Base-by-base conservation (phyloP, 129 eudicot genomes). In the carrot (Daucus carota) region DNA sequence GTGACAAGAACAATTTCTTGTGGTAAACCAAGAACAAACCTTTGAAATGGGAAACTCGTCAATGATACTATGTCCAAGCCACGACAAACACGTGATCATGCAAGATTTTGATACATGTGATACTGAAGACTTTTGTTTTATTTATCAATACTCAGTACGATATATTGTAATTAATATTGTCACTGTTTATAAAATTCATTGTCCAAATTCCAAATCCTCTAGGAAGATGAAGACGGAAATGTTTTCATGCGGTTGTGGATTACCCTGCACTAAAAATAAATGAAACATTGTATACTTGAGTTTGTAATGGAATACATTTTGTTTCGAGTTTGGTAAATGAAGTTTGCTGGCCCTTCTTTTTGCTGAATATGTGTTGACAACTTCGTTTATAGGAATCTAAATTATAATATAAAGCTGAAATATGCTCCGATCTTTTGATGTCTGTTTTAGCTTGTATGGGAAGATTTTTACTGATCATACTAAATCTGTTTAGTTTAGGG, bases 11-110 rank as follows among this genome's bases (percentile, higher is more conserved):
- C 83, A 47, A 78, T 94, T 59, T 74, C 88, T 42, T 87, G 88
- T 29, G 77, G 81, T 70, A 94, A 94, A 81, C 96, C 88, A 29
- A 89, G 85, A 85, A 89, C 96, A 76, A 88, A 83, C 72, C 92
- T 90, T 31, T 90, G 79, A 85, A 80, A 20, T 24, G 43, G 41
- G 45, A 48, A 34, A 20, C 15, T 48, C 29, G 6, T 74, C 12
- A 60, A 12, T n/a, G 20, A 10, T 47, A 57, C 0, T 60, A 13
- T n/a, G 43, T 29, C 38, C 11, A 16, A 36, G 9, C 10, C 17
- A 20, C 40, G 24, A 38, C 28, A 69, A 40, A 70, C 48, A 36
- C 17, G 2, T 24, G 29, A 50, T 36, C 42, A n/a, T 16, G 6
- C 48, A 52, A 34, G 44, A 31, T 14, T 74, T 74, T 74, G 33